Evolutionary conservation across 1,284 basidiomycete genomes (phyloP).

Genomic region (Caloboletus firmus): DNA sequence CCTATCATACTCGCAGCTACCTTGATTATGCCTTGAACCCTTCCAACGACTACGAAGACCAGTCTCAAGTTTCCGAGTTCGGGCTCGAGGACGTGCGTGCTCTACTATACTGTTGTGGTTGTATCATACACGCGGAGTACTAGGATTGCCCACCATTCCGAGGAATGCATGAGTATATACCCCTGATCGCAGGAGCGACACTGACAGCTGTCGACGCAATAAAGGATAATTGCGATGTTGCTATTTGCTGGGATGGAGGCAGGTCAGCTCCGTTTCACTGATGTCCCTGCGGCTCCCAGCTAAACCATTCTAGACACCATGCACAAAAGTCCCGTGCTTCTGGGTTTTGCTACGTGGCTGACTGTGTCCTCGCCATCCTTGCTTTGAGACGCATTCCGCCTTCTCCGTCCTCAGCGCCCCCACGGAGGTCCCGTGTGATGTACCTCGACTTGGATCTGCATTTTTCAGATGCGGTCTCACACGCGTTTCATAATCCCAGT

Average conservation of each 20-base stretch:
- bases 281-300: not conserved
- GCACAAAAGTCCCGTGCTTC: conserved; percentile 72
- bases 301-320: conserved; percentile 58
- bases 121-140: conserved; percentile 34
- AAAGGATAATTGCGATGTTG: conserved; percentile 55
- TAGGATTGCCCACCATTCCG: conserved; percentile 82
- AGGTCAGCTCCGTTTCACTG: conserved; percentile 43
- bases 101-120: not conserved
- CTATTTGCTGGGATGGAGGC: conserved; percentile 85
- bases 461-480: conserved; percentile 85
- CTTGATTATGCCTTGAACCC: conserved; percentile 53
- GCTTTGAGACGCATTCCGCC: conserved; percentile 46
- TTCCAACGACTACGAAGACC: conserved; percentile 20
- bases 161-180: conserved; percentile 68
- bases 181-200: conserved; percentile 74
- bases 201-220: conserved; percentile 70
- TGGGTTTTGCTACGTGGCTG: conserved; percentile 94
- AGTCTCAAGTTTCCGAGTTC: conserved; percentile 40
- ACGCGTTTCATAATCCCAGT: conserved; percentile 61
- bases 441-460: conserved; percentile 94
- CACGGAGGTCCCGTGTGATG: conserved; percentile 67
- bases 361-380: conserved; percentile 80
- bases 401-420: conserved; percentile 1
- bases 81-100: conserved; percentile 66
- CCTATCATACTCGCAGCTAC: conserved; percentile 60